phyloP scores from a whole-genome alignment of 106 monocot species.

The Vanilla planifolia region DNA sequence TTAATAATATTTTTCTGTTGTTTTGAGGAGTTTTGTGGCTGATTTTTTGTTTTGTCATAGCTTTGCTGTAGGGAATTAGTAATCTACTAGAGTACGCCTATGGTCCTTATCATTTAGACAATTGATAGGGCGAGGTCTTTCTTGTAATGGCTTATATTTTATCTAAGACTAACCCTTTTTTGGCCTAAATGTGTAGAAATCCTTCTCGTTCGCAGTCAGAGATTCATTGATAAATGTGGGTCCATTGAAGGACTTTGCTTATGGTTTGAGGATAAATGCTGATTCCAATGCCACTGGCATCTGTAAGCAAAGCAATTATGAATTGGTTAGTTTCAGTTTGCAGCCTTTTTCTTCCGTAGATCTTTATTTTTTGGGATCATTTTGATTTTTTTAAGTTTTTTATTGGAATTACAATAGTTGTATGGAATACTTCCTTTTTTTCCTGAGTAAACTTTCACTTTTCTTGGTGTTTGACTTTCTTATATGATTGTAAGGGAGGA shows the following conservation, averaged over 20 bases:
- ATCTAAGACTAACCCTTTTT: background rate
- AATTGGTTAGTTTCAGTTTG: conserved; percentile 53
- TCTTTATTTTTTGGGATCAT: background rate
- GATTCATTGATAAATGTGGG: conserved; percentile 97
- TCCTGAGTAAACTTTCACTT: too few species aligned
- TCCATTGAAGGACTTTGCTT: conserved; percentile 83
- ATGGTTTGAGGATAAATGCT: conserved; percentile 88
- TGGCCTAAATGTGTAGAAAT: conserved; percentile 44
- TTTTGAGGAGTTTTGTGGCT: conserved; percentile 1
- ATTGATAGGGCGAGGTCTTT: background rate
- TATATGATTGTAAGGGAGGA: too few species aligned
- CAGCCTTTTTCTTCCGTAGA: background rate
- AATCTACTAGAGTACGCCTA: too few species aligned
- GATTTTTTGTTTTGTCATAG: background rate
- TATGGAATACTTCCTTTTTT: too few species aligned
- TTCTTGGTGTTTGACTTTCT: too few species aligned
- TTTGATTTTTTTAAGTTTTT: too few species aligned
- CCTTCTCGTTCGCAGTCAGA: conserved; percentile 77
- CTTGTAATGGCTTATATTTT: background rate
- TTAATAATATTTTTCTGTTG: background rate
- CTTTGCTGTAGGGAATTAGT: too few species aligned
- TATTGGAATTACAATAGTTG: too few species aligned
- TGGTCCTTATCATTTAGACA: background rate
- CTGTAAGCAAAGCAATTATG: conserved; percentile 96
- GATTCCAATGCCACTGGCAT: conserved; percentile 82